Evolutionary conservation across 176 grass and related monocot species (phyloP).

Genomic region (Tillandsia leiboldiana): DNA sequence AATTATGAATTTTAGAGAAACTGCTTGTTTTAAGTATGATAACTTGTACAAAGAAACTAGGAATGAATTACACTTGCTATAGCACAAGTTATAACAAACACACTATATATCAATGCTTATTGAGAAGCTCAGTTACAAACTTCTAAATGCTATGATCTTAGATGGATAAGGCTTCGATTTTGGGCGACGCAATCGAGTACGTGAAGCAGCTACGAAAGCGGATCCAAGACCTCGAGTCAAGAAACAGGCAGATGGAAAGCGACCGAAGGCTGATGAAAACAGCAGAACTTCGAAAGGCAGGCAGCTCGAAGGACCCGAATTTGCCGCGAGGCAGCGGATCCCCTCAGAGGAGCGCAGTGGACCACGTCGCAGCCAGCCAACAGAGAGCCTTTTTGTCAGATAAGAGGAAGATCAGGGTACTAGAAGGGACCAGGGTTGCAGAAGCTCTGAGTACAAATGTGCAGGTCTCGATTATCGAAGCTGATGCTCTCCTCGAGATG

Average conservation of each 20-base stretch:
- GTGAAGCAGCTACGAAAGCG: conserved; percentile 59
- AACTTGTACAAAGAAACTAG: too few species aligned
- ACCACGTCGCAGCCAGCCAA: not conserved
- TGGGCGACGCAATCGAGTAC: conserved; percentile 84
- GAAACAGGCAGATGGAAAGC: conserved; percentile 20
- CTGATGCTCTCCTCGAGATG: conserved; percentile 60
- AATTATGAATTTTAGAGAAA: too few species aligned
- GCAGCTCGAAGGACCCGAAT: not conserved
- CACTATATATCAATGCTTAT: not conserved
- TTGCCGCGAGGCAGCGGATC: not conserved
- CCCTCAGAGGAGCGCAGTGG: not conserved
- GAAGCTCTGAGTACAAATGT: conserved; percentile 23
- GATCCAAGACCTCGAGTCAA: conserved; percentile 68
- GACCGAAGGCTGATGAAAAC: conserved; percentile 9
- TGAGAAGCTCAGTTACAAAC: not conserved
- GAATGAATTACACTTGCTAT: too few species aligned
- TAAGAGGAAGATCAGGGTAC: conserved; percentile 15
- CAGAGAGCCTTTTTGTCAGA: not conserved
- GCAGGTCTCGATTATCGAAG: conserved; percentile 60
- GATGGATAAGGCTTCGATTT: conserved; percentile 84
- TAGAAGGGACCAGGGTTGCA: conserved; percentile 7
- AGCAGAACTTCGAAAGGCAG: not conserved
- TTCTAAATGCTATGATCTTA: conserved; percentile 18
- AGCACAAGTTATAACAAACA: too few species aligned
- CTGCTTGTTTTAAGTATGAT: too few species aligned